These are phyloP conservation scores for Tetraselmis striata DNA, from an alignment of 139 green algal genomes.

Conservation along the genomic window DNA sequence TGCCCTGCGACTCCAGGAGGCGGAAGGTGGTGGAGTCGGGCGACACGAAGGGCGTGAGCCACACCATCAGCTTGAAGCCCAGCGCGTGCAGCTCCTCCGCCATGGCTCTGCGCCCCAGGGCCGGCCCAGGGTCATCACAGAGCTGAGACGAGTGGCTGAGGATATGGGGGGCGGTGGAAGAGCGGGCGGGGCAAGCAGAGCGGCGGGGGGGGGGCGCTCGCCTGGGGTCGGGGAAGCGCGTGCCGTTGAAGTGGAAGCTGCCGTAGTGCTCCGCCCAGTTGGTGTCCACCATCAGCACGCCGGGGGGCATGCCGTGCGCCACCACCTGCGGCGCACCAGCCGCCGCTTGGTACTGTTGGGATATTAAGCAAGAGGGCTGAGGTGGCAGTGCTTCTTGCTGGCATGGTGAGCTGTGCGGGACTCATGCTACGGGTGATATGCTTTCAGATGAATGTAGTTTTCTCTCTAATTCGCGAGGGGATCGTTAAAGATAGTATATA, in stretches of 20 bases:
- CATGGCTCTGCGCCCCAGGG: not conserved
- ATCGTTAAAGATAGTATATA: too few species aligned
- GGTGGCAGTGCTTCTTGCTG: not conserved
- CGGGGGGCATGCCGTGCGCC: not conserved
- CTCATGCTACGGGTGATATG: not conserved
- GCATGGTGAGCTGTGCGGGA: not conserved
- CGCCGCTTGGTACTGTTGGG: not conserved
- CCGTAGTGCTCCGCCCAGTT: slow-evolving; percentile 3
- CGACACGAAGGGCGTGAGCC: not conserved
- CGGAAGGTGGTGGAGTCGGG: slow-evolving; percentile 2
- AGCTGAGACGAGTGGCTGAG: not conserved
- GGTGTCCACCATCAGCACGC: not conserved
- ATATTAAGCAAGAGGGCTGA: not conserved
- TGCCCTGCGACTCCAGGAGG: not conserved
- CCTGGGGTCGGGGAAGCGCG: not conserved
- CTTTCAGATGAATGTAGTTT: not conserved
- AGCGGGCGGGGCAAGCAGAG: too few species aligned
- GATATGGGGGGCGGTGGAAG: not conserved
- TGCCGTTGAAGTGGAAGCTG: not conserved
- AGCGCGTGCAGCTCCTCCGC: not conserved
- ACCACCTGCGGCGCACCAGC: not conserved
- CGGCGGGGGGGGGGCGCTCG: not conserved
- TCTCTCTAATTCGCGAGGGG: not conserved
- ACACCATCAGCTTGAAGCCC: slow-evolving; percentile 6
- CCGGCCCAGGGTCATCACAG: not conserved